A percentile compares a stretch with the other conserved stretches of the same genome.
These are phyloP conservation scores for Phytopythium mirpurense DNA, from an alignment of 352 stramenopile genomes.

Conservation along the genomic window DNA sequence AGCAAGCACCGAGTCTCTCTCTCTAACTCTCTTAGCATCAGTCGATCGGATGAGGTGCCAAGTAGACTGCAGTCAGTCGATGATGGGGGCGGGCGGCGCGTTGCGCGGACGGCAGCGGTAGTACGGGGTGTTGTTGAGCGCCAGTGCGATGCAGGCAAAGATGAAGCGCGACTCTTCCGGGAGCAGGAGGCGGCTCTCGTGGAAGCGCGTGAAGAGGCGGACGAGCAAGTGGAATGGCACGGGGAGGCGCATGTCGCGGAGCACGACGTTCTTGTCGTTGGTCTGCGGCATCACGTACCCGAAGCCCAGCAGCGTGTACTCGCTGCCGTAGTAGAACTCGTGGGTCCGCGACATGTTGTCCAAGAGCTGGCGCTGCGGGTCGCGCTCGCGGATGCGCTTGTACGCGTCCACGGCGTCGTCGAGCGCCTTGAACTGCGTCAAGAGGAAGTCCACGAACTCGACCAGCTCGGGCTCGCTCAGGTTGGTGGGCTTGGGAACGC, in stretches of 20 bases:
- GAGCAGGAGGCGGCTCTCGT: conserved; percentile 54
- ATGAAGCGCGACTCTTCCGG: conserved; percentile 44
- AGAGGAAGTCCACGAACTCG: conserved; percentile 19
- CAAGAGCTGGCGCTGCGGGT: conserved; percentile 29
- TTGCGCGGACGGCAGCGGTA: conserved; percentile 31
- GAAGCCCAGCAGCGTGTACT: conserved; percentile 53
- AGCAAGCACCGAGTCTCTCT: too few species aligned
- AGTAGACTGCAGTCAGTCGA: too few species aligned
- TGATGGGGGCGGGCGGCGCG: not conserved
- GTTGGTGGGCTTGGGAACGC: conserved; percentile 17
- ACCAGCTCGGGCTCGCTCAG: conserved; percentile 32
- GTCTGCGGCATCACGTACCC: conserved; percentile 47
- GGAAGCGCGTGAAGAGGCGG: conserved; percentile 43
- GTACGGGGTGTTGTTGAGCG: conserved; percentile 36
- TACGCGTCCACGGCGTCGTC: conserved; percentile 24
- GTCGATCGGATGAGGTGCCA: too few species aligned
- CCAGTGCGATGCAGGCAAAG: conserved; percentile 44
- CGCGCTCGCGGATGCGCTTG: conserved; percentile 19
- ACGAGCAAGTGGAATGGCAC: conserved; percentile 49
- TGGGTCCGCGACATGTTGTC: conserved; percentile 24
- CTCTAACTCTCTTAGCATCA: too few species aligned
- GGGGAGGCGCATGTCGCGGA: conserved; percentile 45
- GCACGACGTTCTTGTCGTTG: conserved; percentile 51
- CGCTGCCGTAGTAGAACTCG: conserved; percentile 42
- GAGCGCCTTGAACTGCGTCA: conserved; percentile 19